These are phyloP conservation scores for Cadophora malorum DNA, from an alignment of 2,329 filamentous ascomycete species.

Conservation along the genomic window DNA sequence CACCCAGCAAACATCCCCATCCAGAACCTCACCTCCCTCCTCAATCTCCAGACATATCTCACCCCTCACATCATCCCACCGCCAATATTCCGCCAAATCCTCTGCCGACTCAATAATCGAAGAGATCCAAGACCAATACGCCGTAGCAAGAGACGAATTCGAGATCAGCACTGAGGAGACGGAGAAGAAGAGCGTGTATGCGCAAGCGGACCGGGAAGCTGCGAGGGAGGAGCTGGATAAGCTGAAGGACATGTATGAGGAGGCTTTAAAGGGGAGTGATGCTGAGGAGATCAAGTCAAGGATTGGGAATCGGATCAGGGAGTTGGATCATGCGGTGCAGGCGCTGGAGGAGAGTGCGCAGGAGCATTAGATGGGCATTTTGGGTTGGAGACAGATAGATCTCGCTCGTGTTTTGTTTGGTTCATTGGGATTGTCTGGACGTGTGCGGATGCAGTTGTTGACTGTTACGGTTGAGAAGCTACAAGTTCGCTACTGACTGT, in stretches of 20 bases:
- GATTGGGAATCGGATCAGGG: slow-evolving; percentile 52
- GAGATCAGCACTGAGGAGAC: slow-evolving; percentile 57
- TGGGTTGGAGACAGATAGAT: not conserved
- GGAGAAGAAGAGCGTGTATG: slow-evolving; percentile 52
- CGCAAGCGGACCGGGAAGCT: slow-evolving; percentile 52
- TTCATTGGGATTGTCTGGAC: not conserved
- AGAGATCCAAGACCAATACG: slow-evolving; percentile 43
- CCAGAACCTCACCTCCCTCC: not conserved
- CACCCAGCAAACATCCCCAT: not conserved
- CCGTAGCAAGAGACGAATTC: slow-evolving; percentile 54
- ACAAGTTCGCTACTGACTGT: not conserved
- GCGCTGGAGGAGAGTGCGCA: slow-evolving; percentile 50
- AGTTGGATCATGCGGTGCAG: slow-evolving; percentile 53
- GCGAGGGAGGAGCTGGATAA: slow-evolving; percentile 53
- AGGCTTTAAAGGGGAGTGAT: slow-evolving; percentile 45
- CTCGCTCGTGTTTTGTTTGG: too few relatives aligned
- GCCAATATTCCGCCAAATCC: slow-evolving; percentile 7
- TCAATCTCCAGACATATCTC: not conserved
- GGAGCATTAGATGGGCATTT: slow-evolving; percentile 42
- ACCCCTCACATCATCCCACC: not conserved
- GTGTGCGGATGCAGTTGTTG: not conserved
- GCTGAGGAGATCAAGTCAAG: slow-evolving; percentile 51
- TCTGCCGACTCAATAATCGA: slow-evolving; percentile 7
- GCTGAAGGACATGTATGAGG: slow-evolving; percentile 43
- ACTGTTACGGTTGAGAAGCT: not conserved